Evolutionary conservation across 805 yeast genomes (phyloP), one percentile per base, ranked within the genome.

Genomic region (Alloascoidea africana): DNA sequence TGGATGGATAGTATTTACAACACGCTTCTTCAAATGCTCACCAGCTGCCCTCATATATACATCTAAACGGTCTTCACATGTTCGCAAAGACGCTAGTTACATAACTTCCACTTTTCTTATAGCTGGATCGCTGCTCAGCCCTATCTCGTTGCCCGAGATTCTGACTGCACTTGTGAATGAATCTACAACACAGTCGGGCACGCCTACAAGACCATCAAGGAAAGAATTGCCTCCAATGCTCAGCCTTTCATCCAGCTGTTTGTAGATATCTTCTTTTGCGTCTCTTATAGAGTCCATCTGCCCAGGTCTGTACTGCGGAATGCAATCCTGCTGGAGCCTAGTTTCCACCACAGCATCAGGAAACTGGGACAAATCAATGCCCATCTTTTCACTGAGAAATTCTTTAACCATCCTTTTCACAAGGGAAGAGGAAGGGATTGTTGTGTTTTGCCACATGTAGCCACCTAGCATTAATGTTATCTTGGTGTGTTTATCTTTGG

Each of bases 391-490:
- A 38, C 49, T 41, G 11, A 76, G 50, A 2, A 63, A 67, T 4
- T 46, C 41, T 18, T 60, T 53, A 2, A 69, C 66, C 2, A 53
- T 43, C 3, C 39, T 35, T 3, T 50, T 27, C 15, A 58, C 51
- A 34, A 53, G 50, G 16, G 41, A 43, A 5, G 45, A 42, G 14
- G 43, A 41, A 15, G 51, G 49, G 16, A 43, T 53, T 37, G 53
- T 37, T 18, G 54, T 41, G 13, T 39, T 42, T 13, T 42, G 42
- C 60, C 72, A 65, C 39, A 57, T 65, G 48, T 80, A 83, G 1
- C 96, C 96, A 3, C 96, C 96, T 46, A 86, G 59, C 96, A 89
- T 89, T 17, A 84, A 68, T 0, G 98, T 91, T 39, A 87, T 51
- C 46, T 81, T 84, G 3, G 85, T 72, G 45, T 75, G 77, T n/a